These are phyloP conservation scores for Erysiphe pulchra DNA, from an alignment of 2,329 filamentous ascomycete genomes.

Conservation along the genomic window DNA sequence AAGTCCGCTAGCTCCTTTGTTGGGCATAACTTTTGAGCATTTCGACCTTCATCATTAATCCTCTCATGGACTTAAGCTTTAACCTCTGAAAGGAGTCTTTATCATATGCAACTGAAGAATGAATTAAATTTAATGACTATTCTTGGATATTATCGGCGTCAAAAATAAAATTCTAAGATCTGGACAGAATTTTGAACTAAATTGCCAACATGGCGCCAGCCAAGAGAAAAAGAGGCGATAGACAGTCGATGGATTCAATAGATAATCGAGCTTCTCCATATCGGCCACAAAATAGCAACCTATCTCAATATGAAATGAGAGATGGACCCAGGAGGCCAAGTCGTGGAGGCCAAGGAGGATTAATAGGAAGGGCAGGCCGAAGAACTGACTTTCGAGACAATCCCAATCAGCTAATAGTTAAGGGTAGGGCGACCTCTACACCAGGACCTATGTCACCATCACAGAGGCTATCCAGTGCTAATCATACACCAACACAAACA, in stretches of 20 bases:
- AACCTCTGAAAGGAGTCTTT: too few relatives aligned
- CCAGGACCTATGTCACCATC: conserved; percentile 14
- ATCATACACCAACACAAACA: conserved; percentile 9
- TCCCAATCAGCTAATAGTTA: conserved; percentile 9
- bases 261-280: conserved; percentile 33
- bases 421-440: conserved; percentile 10
- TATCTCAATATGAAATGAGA: conserved; percentile 30
- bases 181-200: background rate
- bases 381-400: conserved; percentile 11
- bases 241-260: conserved; percentile 15
- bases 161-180: background rate
- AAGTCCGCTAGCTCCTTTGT: too few relatives aligned
- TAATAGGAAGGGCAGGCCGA: conserved; percentile 8
- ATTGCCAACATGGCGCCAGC: conserved; percentile 9
- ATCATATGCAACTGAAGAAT: too few relatives aligned
- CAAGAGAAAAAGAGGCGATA: conserved; percentile 15
- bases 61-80: too few relatives aligned
- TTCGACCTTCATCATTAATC: too few relatives aligned
- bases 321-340: conserved; percentile 21
- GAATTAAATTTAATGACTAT: too few relatives aligned
- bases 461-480: conserved; percentile 9
- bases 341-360: conserved; percentile 18
- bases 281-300: conserved; percentile 27
- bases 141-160: background rate
- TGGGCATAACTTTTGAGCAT: too few relatives aligned